Percentiles rank a stretch among this genome's conserved stretches.
These are phyloP conservation scores for Paraphoma sp. DNA, from an alignment of 2,329 filamentous ascomycete species.

Conservation along the genomic window DNA sequence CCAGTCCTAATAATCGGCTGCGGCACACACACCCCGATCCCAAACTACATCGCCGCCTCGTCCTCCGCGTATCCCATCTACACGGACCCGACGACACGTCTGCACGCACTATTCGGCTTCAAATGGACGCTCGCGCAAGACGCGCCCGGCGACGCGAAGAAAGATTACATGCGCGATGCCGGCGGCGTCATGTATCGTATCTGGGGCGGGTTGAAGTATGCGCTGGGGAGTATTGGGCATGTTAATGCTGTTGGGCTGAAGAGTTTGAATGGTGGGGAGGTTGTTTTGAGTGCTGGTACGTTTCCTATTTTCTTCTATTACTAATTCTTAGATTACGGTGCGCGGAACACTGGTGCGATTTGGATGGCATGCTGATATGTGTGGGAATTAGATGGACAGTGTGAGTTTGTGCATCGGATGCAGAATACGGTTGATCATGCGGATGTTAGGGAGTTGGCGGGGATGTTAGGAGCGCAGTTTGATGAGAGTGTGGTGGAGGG, in stretches of 20 bases:
- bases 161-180: conserved; percentile 30
- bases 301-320: neutral
- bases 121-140: conserved; percentile 22
- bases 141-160: conserved; percentile 14
- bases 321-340: no score
- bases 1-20: conserved; percentile 27
- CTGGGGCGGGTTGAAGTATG: conserved; percentile 25
- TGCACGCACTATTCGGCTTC: conserved; percentile 31
- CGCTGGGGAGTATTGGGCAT: conserved; percentile 23
- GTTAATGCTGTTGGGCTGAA: conserved; percentile 28
- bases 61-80: conserved; percentile 31
- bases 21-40: conserved; percentile 34
- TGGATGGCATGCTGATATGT: neutral
- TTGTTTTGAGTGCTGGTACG: conserved; percentile 25
- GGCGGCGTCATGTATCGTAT: conserved; percentile 18
- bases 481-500: neutral
- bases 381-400: conserved; percentile 18
- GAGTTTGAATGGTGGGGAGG: conserved; percentile 29
- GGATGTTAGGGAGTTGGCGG: conserved; percentile 20
- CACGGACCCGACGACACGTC: conserved; percentile 24
- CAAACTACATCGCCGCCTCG: conserved; percentile 18
- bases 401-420: conserved; percentile 35
- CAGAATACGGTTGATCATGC: conserved; percentile 36
- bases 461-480: neutral
- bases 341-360: neutral